These are phyloP conservation scores for Aspergillus eucalypticola DNA, from an alignment of 2,329 filamentous ascomycete species.

Conservation along the genomic window DNA sequence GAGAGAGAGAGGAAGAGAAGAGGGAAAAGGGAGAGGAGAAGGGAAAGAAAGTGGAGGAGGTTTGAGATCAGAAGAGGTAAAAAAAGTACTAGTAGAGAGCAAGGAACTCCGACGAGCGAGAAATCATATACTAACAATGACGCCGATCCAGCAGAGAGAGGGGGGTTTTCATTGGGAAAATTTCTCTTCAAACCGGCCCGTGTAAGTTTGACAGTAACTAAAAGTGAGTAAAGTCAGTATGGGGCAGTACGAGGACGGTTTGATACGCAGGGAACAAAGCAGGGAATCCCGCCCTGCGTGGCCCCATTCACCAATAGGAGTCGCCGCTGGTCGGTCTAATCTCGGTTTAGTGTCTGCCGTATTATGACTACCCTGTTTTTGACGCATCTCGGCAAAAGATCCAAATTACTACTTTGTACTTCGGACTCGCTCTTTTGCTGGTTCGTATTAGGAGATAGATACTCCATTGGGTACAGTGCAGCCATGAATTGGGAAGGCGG, in stretches of 20 bases:
- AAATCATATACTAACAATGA: constrained; percentile 5
- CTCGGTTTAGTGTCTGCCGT: neutral
- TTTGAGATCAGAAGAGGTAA: neutral
- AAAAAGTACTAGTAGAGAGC: neutral
- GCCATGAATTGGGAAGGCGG: neutral
- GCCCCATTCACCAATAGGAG: neutral
- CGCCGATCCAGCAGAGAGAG: constrained; percentile 2
- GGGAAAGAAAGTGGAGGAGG: neutral
- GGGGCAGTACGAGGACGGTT: neutral
- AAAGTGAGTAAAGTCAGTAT: neutral
- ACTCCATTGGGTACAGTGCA: too few species aligned
- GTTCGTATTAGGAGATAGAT: too few species aligned
- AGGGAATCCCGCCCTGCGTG: neutral
- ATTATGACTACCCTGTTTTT: neutral
- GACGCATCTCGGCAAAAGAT: neutral
- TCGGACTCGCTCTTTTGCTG: neutral
- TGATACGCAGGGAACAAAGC: constrained; percentile 3
- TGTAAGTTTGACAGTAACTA: neutral
- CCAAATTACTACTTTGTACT: neutral
- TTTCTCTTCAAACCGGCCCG: neutral
- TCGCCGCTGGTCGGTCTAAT: neutral
- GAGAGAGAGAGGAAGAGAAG: neutral
- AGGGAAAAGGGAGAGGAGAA: neutral
- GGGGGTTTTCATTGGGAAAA: neutral
- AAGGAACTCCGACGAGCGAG: neutral